phyloP scores from a whole-genome alignment of 1,284 basidiomycete genomes.

The Cutaneotrichosporon curvatum region DNA sequence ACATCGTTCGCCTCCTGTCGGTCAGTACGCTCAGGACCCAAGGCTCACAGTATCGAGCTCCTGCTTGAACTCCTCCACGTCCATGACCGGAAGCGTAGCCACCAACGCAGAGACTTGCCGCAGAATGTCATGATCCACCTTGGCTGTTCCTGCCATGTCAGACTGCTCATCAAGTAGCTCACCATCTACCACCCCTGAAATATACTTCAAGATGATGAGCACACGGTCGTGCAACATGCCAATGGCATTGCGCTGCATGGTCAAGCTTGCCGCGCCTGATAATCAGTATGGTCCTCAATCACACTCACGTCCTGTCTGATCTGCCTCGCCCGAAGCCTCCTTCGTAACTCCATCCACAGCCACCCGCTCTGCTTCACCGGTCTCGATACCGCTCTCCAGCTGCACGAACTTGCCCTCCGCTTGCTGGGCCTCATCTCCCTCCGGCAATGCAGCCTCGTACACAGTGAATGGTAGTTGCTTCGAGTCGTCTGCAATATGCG shows the following conservation, averaged over 20 bases:
- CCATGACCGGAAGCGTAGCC: slow-evolving; percentile 76
- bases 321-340: slow-evolving; percentile 61
- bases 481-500: slow-evolving; percentile 23
- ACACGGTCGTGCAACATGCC: slow-evolving; percentile 93
- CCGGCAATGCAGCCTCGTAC: slow-evolving; percentile 81
- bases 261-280: slow-evolving; percentile 78
- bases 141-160: slow-evolving; percentile 53
- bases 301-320: slow-evolving; percentile 49
- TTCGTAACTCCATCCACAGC: slow-evolving; percentile 91
- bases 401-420: slow-evolving; percentile 54
- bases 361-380: slow-evolving; percentile 95
- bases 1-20: slow-evolving; percentile 89
- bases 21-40: neutral
- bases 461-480: slow-evolving; percentile 75
- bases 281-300: neutral
- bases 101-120: slow-evolving; percentile 78
- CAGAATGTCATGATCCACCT: slow-evolving; percentile 68
- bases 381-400: slow-evolving; percentile 71
- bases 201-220: slow-evolving; percentile 70
- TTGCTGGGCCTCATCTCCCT: slow-evolving; percentile 50
- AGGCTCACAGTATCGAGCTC: slow-evolving; percentile 72
- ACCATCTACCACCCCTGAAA: slow-evolving; percentile 68
- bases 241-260: slow-evolving; percentile 87
- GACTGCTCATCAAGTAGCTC: slow-evolving; percentile 18
- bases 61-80: slow-evolving; percentile 66